phyloP scores from a whole-genome alignment of 208 protist genomes.

The Trypanosoma avium region DNA sequence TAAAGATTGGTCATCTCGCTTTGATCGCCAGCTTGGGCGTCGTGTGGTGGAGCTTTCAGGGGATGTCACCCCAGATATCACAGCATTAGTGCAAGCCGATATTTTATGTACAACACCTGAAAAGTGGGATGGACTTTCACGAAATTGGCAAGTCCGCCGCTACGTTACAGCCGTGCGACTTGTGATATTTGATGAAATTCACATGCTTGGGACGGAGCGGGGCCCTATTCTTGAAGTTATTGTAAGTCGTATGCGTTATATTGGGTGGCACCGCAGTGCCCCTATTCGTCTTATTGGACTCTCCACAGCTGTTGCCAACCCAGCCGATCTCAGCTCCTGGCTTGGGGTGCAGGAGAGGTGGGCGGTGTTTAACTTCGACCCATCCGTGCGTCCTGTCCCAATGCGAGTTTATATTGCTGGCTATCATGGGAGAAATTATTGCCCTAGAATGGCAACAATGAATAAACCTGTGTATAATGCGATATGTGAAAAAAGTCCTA shows the following conservation, averaged over 20 bases:
- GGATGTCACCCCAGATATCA: constrained; percentile 95
- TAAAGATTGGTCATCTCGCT: constrained; percentile 95
- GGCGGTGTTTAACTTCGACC: constrained; percentile 99
- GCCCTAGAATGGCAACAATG: constrained; percentile 99
- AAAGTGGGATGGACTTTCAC: constrained; percentile 99
- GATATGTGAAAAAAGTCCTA: constrained; percentile 93
- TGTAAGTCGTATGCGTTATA: constrained; percentile 98
- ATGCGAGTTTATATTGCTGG: constrained; percentile 96
- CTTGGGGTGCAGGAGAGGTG: constrained; percentile 94
- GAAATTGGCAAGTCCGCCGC: constrained; percentile 97
- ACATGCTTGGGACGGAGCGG: constrained; percentile 98
- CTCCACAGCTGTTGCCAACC: constrained; percentile 99
- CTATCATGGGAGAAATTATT: constrained; percentile 97
- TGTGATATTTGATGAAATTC: constrained; percentile 99
- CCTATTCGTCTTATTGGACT: constrained; percentile 98
- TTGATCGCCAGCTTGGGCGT: constrained; percentile 89
- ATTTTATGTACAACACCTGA: constrained; percentile 99
- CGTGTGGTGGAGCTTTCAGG: constrained; percentile 98
- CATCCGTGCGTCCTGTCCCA: constrained; percentile 97
- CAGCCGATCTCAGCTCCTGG: constrained; percentile 97
- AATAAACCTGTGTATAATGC: constrained; percentile 99
- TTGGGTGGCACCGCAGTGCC: constrained; percentile 91
- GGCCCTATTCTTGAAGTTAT: constrained; percentile 99
- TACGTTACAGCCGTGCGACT: constrained; percentile 96
- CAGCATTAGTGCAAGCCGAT: constrained; percentile 91